Conservation (phyloP, 2,329 filamentous ascomycete genomes). For the Venturia pyrina region DNA sequence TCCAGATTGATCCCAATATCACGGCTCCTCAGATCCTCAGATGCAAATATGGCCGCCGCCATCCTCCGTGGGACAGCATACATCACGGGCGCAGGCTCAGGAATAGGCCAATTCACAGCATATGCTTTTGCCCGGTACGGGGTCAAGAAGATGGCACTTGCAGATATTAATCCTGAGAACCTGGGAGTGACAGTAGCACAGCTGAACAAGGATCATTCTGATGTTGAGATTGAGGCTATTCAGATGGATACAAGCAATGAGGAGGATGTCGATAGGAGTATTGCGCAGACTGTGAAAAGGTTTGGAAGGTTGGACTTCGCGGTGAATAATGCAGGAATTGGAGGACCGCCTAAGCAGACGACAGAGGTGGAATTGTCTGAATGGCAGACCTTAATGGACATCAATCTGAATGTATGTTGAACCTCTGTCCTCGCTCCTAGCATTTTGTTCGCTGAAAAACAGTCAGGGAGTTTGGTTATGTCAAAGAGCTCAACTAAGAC, state of each 20-base stretch:
- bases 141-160: slow-evolving; percentile 36
- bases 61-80: slow-evolving; percentile 38
- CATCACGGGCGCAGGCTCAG: slow-evolving; percentile 41
- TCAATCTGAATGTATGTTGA: slow-evolving; percentile 36
- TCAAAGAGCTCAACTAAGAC: slow-evolving; percentile 41
- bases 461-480: slow-evolving; percentile 44
- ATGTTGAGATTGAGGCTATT: slow-evolving; percentile 32
- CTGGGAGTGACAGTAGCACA: slow-evolving; percentile 24
- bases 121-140: slow-evolving; percentile 40
- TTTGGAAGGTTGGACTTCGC: slow-evolving; percentile 48
- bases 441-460: not conserved
- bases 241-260: slow-evolving; percentile 38
- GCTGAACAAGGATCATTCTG: slow-evolving; percentile 29
- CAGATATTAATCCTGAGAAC: slow-evolving; percentile 32
- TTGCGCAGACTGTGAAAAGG: slow-evolving; percentile 31
- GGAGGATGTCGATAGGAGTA: slow-evolving; percentile 32
- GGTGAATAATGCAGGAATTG: slow-evolving; percentile 46
- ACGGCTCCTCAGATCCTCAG: not conserved
- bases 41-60: slow-evolving; percentile 15
- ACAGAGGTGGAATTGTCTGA: slow-evolving; percentile 38
- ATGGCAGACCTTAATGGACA: slow-evolving; percentile 40
- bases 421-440: not conserved
- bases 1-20: too few species aligned
- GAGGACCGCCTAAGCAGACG: slow-evolving; percentile 32
- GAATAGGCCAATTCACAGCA: slow-evolving; percentile 40